Percentiles rank a stretch among this genome's conserved stretches.
Conservation (phyloP, 1,284 basidiomycete genomes). For the Agroathelia rolfsii region DNA sequence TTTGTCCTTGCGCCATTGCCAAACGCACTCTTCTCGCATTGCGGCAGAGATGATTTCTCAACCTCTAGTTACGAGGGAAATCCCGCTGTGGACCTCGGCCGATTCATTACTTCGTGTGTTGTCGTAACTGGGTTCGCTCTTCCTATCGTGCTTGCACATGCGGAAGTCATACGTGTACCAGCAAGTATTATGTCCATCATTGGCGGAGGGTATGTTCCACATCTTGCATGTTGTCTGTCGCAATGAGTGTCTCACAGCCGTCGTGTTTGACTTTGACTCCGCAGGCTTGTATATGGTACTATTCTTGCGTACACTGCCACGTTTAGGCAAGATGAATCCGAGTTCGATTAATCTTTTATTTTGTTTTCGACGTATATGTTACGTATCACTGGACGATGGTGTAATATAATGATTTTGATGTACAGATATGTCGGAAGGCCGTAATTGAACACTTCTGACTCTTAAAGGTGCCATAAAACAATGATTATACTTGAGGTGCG, state of each 20-base stretch:
- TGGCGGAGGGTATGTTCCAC: slow-evolving; percentile 68
- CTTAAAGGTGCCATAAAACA: no score
- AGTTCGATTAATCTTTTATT: slow-evolving; percentile 44
- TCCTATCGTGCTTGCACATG: slow-evolving; percentile 87
- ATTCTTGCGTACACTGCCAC: slow-evolving; percentile 81
- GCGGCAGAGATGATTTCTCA: slow-evolving; percentile 79
- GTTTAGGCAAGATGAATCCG: slow-evolving; percentile 69
- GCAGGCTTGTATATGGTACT: slow-evolving; percentile 86
- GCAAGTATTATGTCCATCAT: slow-evolving; percentile 93
- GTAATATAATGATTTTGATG: no score
- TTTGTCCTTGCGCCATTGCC: slow-evolving; percentile 95
- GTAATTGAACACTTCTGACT: no score
- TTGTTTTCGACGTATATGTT: no score
- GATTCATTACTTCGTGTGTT: slow-evolving; percentile 86
- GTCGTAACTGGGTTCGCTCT: slow-evolving; percentile 92
- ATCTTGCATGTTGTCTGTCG: slow-evolving; percentile 1
- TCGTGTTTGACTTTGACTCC: slow-evolving; percentile 11
- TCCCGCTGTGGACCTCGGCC: slow-evolving; percentile 71
- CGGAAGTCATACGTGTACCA: slow-evolving; percentile 75
- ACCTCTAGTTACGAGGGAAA: slow-evolving; percentile 47
- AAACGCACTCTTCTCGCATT: slow-evolving; percentile 83
- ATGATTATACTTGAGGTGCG: no score
- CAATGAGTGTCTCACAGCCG: neutral
- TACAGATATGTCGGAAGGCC: no score
- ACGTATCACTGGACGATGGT: no score